Conservation (phyloP, 768 basidiomycete species). For the Russula dissimulans region DNA sequence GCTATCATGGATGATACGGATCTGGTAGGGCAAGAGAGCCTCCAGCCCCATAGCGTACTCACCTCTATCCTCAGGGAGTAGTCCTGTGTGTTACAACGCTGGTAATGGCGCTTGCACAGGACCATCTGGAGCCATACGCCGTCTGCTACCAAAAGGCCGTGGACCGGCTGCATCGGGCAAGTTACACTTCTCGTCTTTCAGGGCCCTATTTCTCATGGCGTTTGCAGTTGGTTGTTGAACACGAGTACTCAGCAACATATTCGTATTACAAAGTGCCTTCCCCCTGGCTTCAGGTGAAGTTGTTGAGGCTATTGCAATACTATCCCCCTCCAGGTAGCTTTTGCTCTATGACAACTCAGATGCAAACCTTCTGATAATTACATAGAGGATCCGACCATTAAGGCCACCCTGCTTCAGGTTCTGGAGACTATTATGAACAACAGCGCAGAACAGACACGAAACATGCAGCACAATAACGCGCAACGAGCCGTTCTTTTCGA, state of each 20-base stretch:
- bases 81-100: slow-evolving; percentile 90
- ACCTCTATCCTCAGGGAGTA: slow-evolving; percentile 55
- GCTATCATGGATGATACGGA: slow-evolving; percentile 94
- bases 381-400: slow-evolving; percentile 75
- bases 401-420: slow-evolving; percentile 68
- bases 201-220: neutral
- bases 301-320: slow-evolving; percentile 87
- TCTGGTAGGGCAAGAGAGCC: slow-evolving; percentile 39
- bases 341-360: neutral
- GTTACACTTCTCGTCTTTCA: neutral
- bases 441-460: slow-evolving; percentile 81
- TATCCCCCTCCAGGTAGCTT: slow-evolving; percentile 85
- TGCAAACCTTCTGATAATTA: neutral
- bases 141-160: slow-evolving; percentile 95
- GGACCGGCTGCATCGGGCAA: slow-evolving; percentile 73
- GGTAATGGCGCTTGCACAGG: slow-evolving; percentile 90
- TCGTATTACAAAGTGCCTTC: slow-evolving; percentile 97
- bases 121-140: slow-evolving; percentile 80
- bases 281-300: slow-evolving; percentile 96
- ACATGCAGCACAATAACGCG: slow-evolving; percentile 98
- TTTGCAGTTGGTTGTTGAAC: slow-evolving; percentile 76
- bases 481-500: slow-evolving; percentile 98
- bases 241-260: slow-evolving; percentile 82
- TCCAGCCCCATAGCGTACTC: neutral
- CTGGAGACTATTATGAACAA: slow-evolving; percentile 87